Evolutionary conservation across 495 filamentous ascomycete species (phyloP).

Genomic region (Penicillium herquei): DNA sequence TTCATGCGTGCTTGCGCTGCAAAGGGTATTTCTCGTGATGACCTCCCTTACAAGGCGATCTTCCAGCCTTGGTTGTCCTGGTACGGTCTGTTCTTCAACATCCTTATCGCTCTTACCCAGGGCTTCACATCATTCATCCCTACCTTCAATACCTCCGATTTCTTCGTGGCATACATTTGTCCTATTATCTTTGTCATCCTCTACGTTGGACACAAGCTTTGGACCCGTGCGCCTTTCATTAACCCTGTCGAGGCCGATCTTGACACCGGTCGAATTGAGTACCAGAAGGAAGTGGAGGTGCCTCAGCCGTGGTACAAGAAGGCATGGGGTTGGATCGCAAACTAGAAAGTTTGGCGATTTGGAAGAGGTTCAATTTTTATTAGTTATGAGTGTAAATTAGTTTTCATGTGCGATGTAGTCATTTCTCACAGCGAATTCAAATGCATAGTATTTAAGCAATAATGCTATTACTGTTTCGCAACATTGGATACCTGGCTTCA

Average conservation of each 20-base stretch:
- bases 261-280: slow-evolving; percentile 36
- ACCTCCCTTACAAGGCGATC: slow-evolving; percentile 50
- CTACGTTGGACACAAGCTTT: slow-evolving; percentile 52
- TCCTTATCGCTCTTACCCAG: slow-evolving; percentile 57
- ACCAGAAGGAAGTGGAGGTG: slow-evolving; percentile 25
- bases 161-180: slow-evolving; percentile 54
- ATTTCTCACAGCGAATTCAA: background rate
- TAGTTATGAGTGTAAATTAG: too few relatives aligned
- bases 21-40: slow-evolving; percentile 46
- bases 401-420: background rate
- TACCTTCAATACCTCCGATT: slow-evolving; percentile 46
- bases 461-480: too few relatives aligned
- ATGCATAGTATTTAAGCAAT: background rate
- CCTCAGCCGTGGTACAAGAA: slow-evolving; percentile 29
- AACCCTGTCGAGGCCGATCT: slow-evolving; percentile 37
- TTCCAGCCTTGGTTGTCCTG: slow-evolving; percentile 51
- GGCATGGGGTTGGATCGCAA: slow-evolving; percentile 25
- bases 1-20: slow-evolving; percentile 55
- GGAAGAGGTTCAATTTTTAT: too few relatives aligned
- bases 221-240: slow-evolving; percentile 32
- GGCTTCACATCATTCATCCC: slow-evolving; percentile 62
- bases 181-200: slow-evolving; percentile 52
- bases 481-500: too few relatives aligned
- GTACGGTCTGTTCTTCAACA: slow-evolving; percentile 56
- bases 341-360: slow-evolving; percentile 7